Evolutionary conservation across 106 monocot genomes (phyloP), one percentile per base, ranked within the genome.

Genomic region (Alisma plantagoaquatica): DNA sequence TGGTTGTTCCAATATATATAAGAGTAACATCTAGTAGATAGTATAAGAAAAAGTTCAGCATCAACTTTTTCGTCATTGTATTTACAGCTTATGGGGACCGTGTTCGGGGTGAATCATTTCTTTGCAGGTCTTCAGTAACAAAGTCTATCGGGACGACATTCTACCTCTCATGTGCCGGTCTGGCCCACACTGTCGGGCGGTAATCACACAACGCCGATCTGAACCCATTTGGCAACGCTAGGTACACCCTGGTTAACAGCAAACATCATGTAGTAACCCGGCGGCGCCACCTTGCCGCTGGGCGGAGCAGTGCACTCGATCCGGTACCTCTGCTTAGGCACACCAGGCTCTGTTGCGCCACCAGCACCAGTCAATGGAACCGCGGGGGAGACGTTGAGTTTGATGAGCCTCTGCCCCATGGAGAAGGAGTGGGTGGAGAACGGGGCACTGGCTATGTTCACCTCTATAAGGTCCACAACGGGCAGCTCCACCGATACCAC

Each of bases 351-450:
- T n/a, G n/a, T n/a, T n/a, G n/a, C n/a, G n/a, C n/a, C n/a, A 38
- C 24, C 50, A 0, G 18, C 70, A 0, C 49, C 79, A 0, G 49
- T 10, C 29, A 75, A n/a, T 47, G 18, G 29, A 31, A 27, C 41
- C 41, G 75, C 4, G 24, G 69, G 66, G 4, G 65, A 62, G 19
- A 71, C 70, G 43, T 59, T 70, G 25, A 77, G 70, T 56, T 59
- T 65, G 19, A 77, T 73, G 52, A 82, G 47, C 60, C 82, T 70
- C 70, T 83, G 82, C 43, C 77, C 77, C 74, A 65, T 64, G 19
- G 74, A 70, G 59, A 77, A 77, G 12, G 82, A 83, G 56, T 83
- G 82, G 9, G 82, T 77, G 10, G 67, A 56, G 62, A 77, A 83
- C 26, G 82, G 77, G 11, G 82, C 74, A 26, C 66, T 77, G 16